Conservation (phyloP, 768 basidiomycete species). For the Lanmaoa rubissima region DNA sequence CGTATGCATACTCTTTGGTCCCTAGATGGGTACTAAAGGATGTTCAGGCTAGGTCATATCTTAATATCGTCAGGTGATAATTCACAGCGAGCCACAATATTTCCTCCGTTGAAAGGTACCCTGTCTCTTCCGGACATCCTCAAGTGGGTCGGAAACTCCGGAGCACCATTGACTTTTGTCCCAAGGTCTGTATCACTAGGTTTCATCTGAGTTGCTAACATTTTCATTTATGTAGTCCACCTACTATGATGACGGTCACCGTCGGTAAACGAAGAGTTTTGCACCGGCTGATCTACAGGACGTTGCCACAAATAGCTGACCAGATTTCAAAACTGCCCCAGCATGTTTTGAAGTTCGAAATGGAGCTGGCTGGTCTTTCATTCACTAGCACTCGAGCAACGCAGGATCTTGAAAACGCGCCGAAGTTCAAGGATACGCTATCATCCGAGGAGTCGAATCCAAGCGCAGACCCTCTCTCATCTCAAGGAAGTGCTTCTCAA, state of each 20-base stretch:
- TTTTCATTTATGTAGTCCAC: conserved; percentile 35
- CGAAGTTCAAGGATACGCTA: neutral
- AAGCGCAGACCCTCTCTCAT: neutral
- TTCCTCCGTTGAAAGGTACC: conserved; percentile 47
- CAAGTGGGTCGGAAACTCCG: conserved; percentile 42
- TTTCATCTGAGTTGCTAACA: neutral
- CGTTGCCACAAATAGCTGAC: conserved; percentile 22
- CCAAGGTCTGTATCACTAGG: conserved; percentile 42
- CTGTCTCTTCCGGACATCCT: conserved; percentile 42
- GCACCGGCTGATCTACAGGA: conserved; percentile 50
- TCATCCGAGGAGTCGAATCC: neutral
- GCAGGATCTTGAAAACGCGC: neutral
- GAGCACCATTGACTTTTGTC: conserved; percentile 42
- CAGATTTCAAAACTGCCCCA: conserved; percentile 8
- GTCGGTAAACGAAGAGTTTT: conserved; percentile 35
- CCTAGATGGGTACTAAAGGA: conserved; percentile 3
- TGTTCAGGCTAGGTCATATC: conserved; percentile 56
- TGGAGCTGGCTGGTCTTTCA: conserved; percentile 24
- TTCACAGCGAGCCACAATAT: conserved; percentile 37
- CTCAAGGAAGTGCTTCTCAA: neutral
- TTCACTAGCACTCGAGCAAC: neutral
- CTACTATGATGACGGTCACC: conserved; percentile 30
- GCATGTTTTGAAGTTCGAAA: conserved; percentile 40
- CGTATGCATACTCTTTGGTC: conserved; percentile 29
- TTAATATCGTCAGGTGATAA: conserved; percentile 43